Evolutionary conservation across 306 rosid genomes (phyloP).

Genomic region (Crotalaria pallida): DNA sequence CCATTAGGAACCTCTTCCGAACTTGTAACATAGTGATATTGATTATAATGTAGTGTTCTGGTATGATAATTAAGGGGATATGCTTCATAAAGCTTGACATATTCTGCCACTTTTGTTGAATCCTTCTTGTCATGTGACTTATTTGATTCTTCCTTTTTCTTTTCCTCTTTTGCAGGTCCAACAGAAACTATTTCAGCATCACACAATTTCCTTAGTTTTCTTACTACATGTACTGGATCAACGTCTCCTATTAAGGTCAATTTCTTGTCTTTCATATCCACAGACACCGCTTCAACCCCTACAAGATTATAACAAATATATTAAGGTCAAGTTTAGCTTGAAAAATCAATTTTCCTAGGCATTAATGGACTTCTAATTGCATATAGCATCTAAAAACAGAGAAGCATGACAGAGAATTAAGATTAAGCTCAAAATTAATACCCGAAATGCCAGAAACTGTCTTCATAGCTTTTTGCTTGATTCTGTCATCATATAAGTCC

Average conservation of each 20-base stretch:
- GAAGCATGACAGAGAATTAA: too few relatives aligned
- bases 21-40: neutral
- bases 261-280: constrained; percentile 52
- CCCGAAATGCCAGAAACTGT: constrained; percentile 51
- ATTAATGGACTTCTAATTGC: neutral
- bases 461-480: constrained; percentile 53
- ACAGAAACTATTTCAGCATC: constrained; percentile 38
- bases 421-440: neutral
- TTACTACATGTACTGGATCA: constrained; percentile 42
- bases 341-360: neutral
- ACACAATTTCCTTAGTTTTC: constrained; percentile 42
- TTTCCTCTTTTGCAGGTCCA: constrained; percentile 45
- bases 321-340: neutral
- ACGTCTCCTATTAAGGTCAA: constrained; percentile 49
- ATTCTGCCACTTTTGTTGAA: neutral
- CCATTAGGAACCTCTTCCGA: constrained; percentile 36
- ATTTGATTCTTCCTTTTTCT: constrained; percentile 41
- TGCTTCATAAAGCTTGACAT: neutral
- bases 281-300: constrained; percentile 45
- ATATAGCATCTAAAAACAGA: neutral
- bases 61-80: neutral
- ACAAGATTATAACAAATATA: neutral
- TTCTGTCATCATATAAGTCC: constrained; percentile 29
- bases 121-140: constrained; percentile 13
- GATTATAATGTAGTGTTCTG: neutral